Base-by-base conservation (phyloP, 768 basidiomycete species). In the Hericium rajendrae region DNA sequence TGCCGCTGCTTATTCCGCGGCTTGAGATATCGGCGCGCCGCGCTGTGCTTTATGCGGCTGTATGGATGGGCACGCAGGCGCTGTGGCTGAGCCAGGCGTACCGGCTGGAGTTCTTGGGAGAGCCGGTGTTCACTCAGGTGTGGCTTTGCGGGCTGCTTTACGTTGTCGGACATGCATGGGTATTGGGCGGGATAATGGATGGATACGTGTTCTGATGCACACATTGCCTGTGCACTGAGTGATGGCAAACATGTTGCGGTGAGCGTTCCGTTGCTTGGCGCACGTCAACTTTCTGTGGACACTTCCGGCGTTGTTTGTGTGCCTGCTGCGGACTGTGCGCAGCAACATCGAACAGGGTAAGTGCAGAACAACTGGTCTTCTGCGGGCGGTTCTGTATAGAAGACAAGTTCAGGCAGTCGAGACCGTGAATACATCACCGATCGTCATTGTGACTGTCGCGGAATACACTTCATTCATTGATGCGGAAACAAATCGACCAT, bases 61-160 rank as follows among this genome's bases (percentile, higher is more conserved):
- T 85, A 2, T 99, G 95, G 95, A 73, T 81, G 0, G 82, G 78
- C 0, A 80, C 79, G 9, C 94, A 97, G 73, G 92, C 80, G 0
- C 59, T 94, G 18, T 99, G 97, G 97, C 79, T 98, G 1, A 77
- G 77, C n/a, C 85, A 88, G 62, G 97, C 94, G 0, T 98, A 94
- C 71, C 78, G 79, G 57, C 79, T 99, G 13, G 97, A 99, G 68
- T 94, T 98, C 68, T 69, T 90, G 28, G 94, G 88, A 0, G 68
- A 83, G 57, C 74, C 82, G 53, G 88, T 90, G 11, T 93, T 85
- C 70, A 72, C 83, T 28, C 70, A 75, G 13, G 73, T 98, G 15
- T 99, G 97, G 97, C 53, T 79, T 10, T 78, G 90, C 46, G 80
- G 94, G 13, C 67, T 94, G 54, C 64, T 83, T 1, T 91, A 95